Conservation (phyloP, 768 basidiomycete genomes). For the Russula brevipes region DNA sequence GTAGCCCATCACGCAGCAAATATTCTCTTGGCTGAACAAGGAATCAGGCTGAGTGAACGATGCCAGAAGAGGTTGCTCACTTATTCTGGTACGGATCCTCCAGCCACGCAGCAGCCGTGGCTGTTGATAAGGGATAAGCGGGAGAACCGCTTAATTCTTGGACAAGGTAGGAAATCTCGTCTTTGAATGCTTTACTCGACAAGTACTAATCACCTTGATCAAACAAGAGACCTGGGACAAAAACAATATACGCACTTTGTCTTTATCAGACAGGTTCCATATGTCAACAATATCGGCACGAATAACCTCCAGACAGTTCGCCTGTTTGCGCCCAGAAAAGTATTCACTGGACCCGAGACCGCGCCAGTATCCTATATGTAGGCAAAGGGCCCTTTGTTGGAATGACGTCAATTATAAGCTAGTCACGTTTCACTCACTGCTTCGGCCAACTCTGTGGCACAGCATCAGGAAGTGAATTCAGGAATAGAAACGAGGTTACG, state of each 20-base stretch:
- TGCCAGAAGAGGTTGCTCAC: background rate
- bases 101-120: background rate
- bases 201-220: slow-evolving; percentile 1
- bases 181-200: background rate
- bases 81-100: background rate
- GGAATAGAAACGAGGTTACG: background rate
- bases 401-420: background rate
- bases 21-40: background rate
- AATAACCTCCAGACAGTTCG: slow-evolving; percentile 2
- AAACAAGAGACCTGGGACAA: background rate
- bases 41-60: no score
- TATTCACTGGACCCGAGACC: background rate
- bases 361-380: slow-evolving; percentile 10
- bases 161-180: background rate
- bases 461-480: background rate
- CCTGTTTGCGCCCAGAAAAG: background rate
- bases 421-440: slow-evolving; percentile 1
- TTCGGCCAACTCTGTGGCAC: slow-evolving; percentile 2
- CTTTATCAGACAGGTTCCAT: slow-evolving; percentile 11
- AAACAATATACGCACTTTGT: background rate
- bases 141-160: background rate
- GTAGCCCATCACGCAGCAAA: no score
- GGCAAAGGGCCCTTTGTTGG: background rate
- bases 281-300: slow-evolving; percentile 1
- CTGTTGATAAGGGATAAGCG: background rate